phyloP scores from a whole-genome alignment of 1,284 basidiomycete species.

The Mycena sp. region DNA sequence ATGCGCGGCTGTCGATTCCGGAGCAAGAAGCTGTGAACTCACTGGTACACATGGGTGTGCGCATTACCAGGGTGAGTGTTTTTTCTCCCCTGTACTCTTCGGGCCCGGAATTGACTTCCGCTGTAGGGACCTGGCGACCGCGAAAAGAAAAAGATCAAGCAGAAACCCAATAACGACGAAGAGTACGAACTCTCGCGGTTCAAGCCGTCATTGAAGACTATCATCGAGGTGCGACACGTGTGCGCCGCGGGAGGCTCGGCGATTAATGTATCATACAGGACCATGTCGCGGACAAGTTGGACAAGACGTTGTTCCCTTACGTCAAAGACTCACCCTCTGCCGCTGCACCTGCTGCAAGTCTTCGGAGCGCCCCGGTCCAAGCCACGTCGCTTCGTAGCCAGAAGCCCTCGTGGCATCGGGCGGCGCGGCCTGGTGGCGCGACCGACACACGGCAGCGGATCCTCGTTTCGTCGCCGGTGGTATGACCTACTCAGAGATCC shows the following conservation, averaged over 20 bases:
- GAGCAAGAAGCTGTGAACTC: slow-evolving; percentile 98
- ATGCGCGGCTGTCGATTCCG: slow-evolving; percentile 88
- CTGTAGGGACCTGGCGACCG: slow-evolving; percentile 72
- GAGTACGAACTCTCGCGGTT: slow-evolving; percentile 97
- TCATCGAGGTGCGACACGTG: slow-evolving; percentile 74
- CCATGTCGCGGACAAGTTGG: slow-evolving; percentile 82
- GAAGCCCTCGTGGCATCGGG: slow-evolving; percentile 87
- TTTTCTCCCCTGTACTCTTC: background rate
- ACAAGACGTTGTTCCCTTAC: slow-evolving; percentile 87
- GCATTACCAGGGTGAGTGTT: slow-evolving; percentile 80
- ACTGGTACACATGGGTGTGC: slow-evolving; percentile 83
- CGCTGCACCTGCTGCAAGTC: slow-evolving; percentile 47
- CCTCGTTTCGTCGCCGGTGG: slow-evolving; percentile 96
- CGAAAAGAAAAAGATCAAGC: slow-evolving; percentile 85
- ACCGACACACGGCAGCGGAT: slow-evolving; percentile 75
- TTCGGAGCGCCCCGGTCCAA: slow-evolving; percentile 59
- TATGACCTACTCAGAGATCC: slow-evolving; percentile 95
- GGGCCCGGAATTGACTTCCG: background rate
- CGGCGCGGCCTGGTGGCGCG: slow-evolving; percentile 61
- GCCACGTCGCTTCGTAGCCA: slow-evolving; percentile 84
- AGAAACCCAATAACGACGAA: slow-evolving; percentile 77
- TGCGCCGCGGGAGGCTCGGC: background rate
- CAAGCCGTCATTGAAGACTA: slow-evolving; percentile 86
- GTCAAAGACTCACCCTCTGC: slow-evolving; percentile 86
- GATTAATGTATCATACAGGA: slow-evolving; percentile 62